Percentiles rank a stretch among this genome's conserved stretches.
These are phyloP conservation scores for Simmondsia chinensis DNA, from an alignment of 148 eudicot species.

Conservation along the genomic window DNA sequence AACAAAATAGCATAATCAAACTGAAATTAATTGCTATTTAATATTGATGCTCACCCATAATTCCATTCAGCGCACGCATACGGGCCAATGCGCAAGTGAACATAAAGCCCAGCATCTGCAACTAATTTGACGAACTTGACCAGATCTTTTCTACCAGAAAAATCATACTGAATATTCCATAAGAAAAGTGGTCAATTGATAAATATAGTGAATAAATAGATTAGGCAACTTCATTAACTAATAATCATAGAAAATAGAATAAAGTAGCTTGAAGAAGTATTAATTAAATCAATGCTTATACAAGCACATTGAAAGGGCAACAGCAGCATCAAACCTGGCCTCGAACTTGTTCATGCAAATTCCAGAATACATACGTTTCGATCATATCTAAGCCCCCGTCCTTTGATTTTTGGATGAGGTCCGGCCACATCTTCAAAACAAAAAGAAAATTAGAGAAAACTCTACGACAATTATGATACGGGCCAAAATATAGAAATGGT, in stretches of 20 bases:
- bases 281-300: too few relatives aligned
- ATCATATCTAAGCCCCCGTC: constrained; percentile 85
- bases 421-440: constrained; percentile 94
- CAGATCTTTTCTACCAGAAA: constrained; percentile 75
- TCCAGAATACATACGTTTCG: constrained; percentile 88
- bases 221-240: too few relatives aligned
- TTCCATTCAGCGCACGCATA: constrained; percentile 97
- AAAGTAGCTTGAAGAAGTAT: constrained; percentile 3
- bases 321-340: constrained; percentile 35
- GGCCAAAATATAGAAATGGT: too few relatives aligned
- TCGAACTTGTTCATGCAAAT: constrained; percentile 72
- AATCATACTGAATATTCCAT: constrained; percentile 55
- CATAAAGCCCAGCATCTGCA: constrained; percentile 72
- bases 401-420: constrained; percentile 81
- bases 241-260: too few relatives aligned
- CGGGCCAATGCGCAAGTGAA: constrained; percentile 80
- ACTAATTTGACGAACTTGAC: constrained; percentile 76
- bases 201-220: background rate
- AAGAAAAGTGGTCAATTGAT: constrained; percentile 5
- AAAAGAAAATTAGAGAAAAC: too few relatives aligned
- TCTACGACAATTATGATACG: too few relatives aligned
- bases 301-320: background rate
- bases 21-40: too few relatives aligned
- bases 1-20: too few relatives aligned
- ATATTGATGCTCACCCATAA: constrained; percentile 46